A percentile compares a stretch with the other conserved stretches of the same genome.
Conservation (phyloP, 352 stramenopile genomes). For the Phytophthora tubulina region DNA sequence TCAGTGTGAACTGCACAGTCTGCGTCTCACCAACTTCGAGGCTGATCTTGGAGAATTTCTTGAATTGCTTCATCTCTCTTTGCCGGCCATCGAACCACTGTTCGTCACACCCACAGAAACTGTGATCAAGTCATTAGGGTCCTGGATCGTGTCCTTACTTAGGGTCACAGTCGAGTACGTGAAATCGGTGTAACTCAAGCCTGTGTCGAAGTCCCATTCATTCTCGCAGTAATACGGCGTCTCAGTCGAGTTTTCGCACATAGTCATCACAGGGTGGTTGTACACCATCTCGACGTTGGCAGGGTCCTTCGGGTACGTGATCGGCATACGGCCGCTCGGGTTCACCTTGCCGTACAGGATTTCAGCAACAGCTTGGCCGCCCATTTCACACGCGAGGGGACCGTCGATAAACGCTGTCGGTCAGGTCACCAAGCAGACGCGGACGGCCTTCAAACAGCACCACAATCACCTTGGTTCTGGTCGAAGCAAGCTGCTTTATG, state of each 20-base stretch:
- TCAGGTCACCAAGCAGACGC: constrained; percentile 56
- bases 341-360: constrained; percentile 42
- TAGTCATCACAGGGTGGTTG: constrained; percentile 62
- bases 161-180: constrained; percentile 54
- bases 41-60: constrained; percentile 59
- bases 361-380: constrained; percentile 30
- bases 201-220: constrained; percentile 82
- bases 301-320: constrained; percentile 77
- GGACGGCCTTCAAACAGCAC: constrained; percentile 72
- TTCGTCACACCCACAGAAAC: constrained; percentile 61
- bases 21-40: constrained; percentile 43
- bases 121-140: constrained; percentile 16
- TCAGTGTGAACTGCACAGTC: constrained; percentile 54
- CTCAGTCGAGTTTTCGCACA: constrained; percentile 45
- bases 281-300: constrained; percentile 67
- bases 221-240: constrained; percentile 59
- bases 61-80: constrained; percentile 39
- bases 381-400: constrained; percentile 28
- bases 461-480: constrained; percentile 71
- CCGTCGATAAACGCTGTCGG: constrained; percentile 43
- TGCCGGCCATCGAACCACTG: constrained; percentile 34
- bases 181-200: constrained; percentile 79
- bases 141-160: constrained; percentile 25
- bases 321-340: constrained; percentile 59
- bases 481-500: constrained; percentile 57